Base-by-base conservation (phyloP, 768 basidiomycete species). In the Boletus reticulatus region DNA sequence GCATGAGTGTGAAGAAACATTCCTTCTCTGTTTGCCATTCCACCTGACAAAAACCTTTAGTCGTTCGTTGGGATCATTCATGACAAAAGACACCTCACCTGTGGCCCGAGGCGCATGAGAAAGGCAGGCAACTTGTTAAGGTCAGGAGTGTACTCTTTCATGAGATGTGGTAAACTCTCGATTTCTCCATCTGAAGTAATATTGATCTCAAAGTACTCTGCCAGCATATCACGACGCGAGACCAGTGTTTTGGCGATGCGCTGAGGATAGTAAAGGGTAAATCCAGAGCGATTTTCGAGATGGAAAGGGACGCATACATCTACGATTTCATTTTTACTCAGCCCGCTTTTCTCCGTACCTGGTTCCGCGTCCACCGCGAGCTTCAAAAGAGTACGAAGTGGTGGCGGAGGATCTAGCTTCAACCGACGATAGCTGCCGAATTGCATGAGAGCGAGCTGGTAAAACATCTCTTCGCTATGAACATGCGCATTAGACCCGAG, bases 41-140 rank as follows among this genome's bases (percentile, higher is more conserved):
- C 27, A 98, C 93, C 90, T 98, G 61, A 17, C 24, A 34, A 39
- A 29, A 16, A 1, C 11, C 22, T 6, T 22, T 29, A 0, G 19
- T 57, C 48, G 59, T 12, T 22, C 12, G 16, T 22, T 7, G 6
- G 8, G 9, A n/a, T 41, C 29, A 14, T 24, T 10, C 42, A 1
- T 11, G 22, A 31, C 43, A 52, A 34, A 19, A 47, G 24, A 50
- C 1, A 0, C 24, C 69, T 55, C 54, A 93, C 94, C 80, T 90
- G 88, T n/a, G 94, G 91, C 0, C 93, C 95, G 7, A 97, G 82
- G 41, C 94, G 82, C 86, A 98, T 89, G 43, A 96, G 77, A 58
- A 98, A 92, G 53, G 84, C 78, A 0, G 97, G 97, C 9, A 98
- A 76, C 62, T 93, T 90, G 62, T 94, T 89, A 5, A 98, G 78